Percentiles rank a stretch among this genome's conserved stretches.
phyloP scores from a whole-genome alignment of 176 grass and related monocot genomes.

The Musa beccarii region DNA sequence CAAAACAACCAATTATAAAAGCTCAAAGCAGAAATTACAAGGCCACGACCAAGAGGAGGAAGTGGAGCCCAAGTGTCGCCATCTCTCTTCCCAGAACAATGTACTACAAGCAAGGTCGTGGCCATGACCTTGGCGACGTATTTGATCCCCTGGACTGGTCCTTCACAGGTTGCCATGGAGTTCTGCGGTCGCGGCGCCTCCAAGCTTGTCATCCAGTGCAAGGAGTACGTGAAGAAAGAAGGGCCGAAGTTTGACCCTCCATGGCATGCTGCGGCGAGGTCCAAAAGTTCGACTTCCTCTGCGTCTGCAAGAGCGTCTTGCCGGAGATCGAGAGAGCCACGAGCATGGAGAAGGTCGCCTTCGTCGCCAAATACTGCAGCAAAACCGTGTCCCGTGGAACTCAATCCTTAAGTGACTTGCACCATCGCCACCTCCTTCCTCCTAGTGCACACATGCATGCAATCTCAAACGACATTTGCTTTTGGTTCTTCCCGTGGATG shows the following conservation, averaged over 20 bases:
- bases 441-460: too few relatives aligned
- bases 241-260: background rate
- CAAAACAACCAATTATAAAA: too few relatives aligned
- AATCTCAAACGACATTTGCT: too few relatives aligned
- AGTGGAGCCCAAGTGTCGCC: too few relatives aligned
- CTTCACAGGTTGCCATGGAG: background rate
- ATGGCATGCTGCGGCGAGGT: background rate
- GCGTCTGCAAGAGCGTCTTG: background rate
- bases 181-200: background rate
- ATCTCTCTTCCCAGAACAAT: too few relatives aligned
- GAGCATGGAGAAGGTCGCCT: constrained; percentile 1
- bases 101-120: background rate
- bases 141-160: background rate
- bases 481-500: too few relatives aligned
- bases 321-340: background rate
- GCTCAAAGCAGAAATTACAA: too few relatives aligned
- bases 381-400: background rate
- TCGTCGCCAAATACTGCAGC: background rate
- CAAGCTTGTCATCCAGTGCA: background rate
- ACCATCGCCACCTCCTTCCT: too few relatives aligned
- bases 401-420: background rate
- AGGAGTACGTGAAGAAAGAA: background rate
- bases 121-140: background rate
- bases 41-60: background rate
- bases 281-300: background rate